Conservation (phyloP, 177 flowering plant species). For the Vitis hybrid region DNA sequence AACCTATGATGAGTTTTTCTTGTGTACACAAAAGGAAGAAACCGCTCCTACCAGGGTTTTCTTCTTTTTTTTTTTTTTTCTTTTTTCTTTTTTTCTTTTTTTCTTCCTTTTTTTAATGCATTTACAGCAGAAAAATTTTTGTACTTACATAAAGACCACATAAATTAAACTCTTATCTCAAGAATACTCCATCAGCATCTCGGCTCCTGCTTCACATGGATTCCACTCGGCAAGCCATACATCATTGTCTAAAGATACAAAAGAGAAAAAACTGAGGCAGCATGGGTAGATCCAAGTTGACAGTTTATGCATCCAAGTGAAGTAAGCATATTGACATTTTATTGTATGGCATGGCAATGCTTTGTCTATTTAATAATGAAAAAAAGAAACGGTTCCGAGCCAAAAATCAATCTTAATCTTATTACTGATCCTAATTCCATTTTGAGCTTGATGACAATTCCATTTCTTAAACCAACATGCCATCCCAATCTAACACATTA, state of each 20-base stretch:
- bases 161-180: constrained; percentile 5
- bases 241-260: constrained; percentile 29
- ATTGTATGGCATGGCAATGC: neutral
- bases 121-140: constrained; percentile 27
- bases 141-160: constrained; percentile 33
- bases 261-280: neutral
- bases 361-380: neutral
- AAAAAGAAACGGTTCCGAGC: neutral
- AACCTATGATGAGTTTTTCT: constrained; percentile 2
- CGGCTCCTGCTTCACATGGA: constrained; percentile 58
- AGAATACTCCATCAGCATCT: constrained; percentile 32
- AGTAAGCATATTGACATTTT: neutral
- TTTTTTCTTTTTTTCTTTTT: too few species aligned
- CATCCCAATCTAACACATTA: too few species aligned
- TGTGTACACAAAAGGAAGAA: constrained; percentile 19
- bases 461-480: too few species aligned
- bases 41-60: constrained; percentile 19
- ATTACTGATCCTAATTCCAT: too few species aligned
- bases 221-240: constrained; percentile 31
- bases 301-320: neutral
- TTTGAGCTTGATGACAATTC: too few species aligned
- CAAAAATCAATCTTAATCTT: too few species aligned
- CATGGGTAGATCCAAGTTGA: neutral
- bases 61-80: constrained; percentile 1
- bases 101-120: constrained; percentile 4